phyloP scores from a whole-genome alignment of 2,329 filamentous ascomycete species.

The Colletotrichum tabaci region DNA sequence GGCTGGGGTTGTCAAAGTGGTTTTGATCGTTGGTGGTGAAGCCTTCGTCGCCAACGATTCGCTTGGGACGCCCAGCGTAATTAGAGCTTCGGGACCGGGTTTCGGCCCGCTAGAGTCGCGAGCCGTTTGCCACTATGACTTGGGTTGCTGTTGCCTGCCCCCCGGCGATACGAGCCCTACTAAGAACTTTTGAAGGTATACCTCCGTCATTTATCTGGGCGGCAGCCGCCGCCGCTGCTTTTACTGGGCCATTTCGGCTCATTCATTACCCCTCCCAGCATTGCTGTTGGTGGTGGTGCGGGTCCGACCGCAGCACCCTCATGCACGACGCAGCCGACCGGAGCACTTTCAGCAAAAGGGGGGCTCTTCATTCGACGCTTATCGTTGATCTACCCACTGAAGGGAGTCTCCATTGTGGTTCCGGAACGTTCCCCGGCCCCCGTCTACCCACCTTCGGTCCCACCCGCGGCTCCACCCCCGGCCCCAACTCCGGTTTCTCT shows the following conservation, averaged over 20 bases:
- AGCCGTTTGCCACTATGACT: no score
- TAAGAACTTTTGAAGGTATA: background rate
- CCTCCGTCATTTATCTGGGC: background rate
- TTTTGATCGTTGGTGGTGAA: no score
- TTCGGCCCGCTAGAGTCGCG: no score
- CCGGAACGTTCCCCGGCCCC: background rate
- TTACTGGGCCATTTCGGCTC: background rate
- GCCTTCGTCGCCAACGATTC: no score
- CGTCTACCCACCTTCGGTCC: background rate
- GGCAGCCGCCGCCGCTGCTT: background rate
- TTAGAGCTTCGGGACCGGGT: no score
- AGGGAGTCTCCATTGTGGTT: background rate
- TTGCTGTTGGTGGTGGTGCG: background rate
- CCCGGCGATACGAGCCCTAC: background rate
- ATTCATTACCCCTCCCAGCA: background rate
- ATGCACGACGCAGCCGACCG: constrained; percentile 57
- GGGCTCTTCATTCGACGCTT: background rate
- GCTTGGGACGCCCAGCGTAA: no score
- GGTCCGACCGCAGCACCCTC: constrained; percentile 46
- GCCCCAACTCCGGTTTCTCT: background rate
- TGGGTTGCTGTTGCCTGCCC: no score
- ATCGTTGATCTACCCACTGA: background rate
- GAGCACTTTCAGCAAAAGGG: constrained; percentile 50
- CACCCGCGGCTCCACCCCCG: background rate
- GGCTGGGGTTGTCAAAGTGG: no score